phyloP scores from a whole-genome alignment of 106 monocot genomes.

The Phalaenopsis equestris region DNA sequence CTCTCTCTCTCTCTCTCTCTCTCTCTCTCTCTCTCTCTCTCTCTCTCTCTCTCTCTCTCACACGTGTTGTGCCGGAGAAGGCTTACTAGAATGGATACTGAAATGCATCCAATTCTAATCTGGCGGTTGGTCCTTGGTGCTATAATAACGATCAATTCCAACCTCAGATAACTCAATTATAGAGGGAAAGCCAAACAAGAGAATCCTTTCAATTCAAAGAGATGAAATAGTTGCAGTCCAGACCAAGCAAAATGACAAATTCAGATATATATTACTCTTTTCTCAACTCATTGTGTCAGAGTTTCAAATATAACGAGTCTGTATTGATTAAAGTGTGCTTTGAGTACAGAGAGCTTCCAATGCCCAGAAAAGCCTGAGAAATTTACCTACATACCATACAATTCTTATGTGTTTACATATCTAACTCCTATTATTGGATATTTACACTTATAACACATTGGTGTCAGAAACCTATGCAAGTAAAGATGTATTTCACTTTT shows the following conservation, averaged over 20 bases:
- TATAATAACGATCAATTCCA: neutral
- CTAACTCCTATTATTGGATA: no score
- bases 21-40: no score
- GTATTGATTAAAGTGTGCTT: constrained; percentile 1
- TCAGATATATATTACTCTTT: neutral
- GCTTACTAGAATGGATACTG: neutral
- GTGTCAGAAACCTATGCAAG: no score
- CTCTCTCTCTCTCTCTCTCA: no score
- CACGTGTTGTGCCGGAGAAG: neutral
- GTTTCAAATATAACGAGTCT: neutral
- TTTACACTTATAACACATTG: no score
- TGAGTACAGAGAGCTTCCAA: neutral
- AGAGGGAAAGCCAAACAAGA: neutral
- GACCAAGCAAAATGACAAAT: neutral
- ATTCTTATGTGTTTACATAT: no score
- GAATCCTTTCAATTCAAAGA: neutral
- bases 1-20: no score
- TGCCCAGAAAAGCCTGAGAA: no score
- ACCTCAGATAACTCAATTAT: neutral
- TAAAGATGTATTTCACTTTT: no score
- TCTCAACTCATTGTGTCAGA: neutral
- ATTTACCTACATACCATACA: no score
- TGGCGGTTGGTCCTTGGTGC: neutral
- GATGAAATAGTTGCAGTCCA: neutral
- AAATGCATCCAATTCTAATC: neutral